These are phyloP conservation scores for Holtermannia corniformis DNA, from an alignment of 768 basidiomycete species.

Conservation along the genomic window DNA sequence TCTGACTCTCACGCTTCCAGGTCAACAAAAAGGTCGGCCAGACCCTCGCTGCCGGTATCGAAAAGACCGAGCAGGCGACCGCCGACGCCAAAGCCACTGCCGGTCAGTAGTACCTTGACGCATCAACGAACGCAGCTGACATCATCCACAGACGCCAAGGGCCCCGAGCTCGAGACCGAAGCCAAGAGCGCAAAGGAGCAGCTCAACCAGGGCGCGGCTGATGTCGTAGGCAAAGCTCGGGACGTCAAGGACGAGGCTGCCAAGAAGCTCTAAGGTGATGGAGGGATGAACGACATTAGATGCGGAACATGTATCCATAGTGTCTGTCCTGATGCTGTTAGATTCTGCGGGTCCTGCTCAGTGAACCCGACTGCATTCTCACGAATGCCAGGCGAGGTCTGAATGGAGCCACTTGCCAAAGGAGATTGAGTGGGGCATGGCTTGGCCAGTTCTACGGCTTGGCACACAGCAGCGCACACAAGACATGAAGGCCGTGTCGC, in stretches of 20 bases:
- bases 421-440: too few relatives aligned
- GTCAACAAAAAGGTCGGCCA: slow-evolving; percentile 32
- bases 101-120: slow-evolving; percentile 12
- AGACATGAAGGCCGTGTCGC: too few relatives aligned
- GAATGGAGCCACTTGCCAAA: too few relatives aligned
- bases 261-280: too few relatives aligned
- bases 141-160: slow-evolving; percentile 7
- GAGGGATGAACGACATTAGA: too few relatives aligned
- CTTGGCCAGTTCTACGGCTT: too few relatives aligned
- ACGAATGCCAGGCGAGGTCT: too few relatives aligned
- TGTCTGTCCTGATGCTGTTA: too few relatives aligned
- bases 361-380: too few relatives aligned
- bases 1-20: slow-evolving; percentile 5
- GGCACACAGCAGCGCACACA: too few relatives aligned
- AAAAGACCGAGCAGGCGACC: slow-evolving; percentile 12
- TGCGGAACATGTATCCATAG: too few relatives aligned
- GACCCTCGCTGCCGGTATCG: slow-evolving; percentile 23
- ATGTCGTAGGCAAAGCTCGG: slow-evolving; percentile 17
- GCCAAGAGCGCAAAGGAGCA: slow-evolving; percentile 14
- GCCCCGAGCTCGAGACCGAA: slow-evolving; percentile 6
- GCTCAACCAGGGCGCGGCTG: slow-evolving; percentile 15
- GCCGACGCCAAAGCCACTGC: slow-evolving; percentile 15
- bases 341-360: too few relatives aligned
- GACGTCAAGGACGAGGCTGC: slow-evolving; percentile 24
- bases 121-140: slow-evolving; percentile 3